A percentile compares a stretch with the other conserved stretches of the same genome.
These are phyloP conservation scores for Saccharomycopsis capsularis DNA, from an alignment of 805 yeast genomes.

Conservation along the genomic window DNA sequence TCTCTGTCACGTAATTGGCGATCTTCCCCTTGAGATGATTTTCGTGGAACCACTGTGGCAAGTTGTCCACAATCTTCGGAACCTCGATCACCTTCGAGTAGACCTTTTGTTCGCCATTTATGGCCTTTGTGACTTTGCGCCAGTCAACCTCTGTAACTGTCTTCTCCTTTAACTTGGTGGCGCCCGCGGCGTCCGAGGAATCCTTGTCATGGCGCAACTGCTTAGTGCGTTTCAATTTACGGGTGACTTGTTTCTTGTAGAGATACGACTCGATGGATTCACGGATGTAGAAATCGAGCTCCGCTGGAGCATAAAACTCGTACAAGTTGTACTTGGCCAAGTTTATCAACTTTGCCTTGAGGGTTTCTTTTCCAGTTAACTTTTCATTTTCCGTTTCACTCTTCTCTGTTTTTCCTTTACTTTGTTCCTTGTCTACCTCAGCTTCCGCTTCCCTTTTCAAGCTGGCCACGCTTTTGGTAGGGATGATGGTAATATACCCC, in stretches of 20 bases:
- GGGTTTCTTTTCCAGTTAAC: conserved; percentile 29
- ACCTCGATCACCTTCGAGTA: conserved; percentile 7
- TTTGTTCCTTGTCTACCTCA: not conserved
- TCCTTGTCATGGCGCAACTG: conserved; percentile 1
- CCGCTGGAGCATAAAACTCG: conserved; percentile 18
- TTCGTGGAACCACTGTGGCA: not conserved
- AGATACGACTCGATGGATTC: conserved; percentile 16
- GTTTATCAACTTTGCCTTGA: conserved; percentile 1
- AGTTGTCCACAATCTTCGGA: not conserved
- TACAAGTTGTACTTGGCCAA: conserved; percentile 7
- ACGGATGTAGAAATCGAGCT: conserved; percentile 14
- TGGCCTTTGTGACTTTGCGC: not conserved
- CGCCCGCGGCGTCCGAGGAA: too few relatives aligned
- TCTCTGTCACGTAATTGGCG: not conserved
- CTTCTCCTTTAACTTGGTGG: not conserved
- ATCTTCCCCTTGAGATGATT: not conserved
- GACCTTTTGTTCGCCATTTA: not conserved
- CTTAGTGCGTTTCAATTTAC: not conserved
- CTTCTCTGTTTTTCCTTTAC: conserved; percentile 25
- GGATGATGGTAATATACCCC: conserved; percentile 56
- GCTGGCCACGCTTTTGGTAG: conserved; percentile 41
- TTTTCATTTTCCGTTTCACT: not conserved
- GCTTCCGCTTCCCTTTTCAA: conserved; percentile 25
- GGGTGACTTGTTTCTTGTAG: conserved; percentile 2
- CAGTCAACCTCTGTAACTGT: not conserved